These are phyloP conservation scores for Deinandra increscens DNA, from an alignment of 129 eudicot genomes.

Conservation along the genomic window DNA sequence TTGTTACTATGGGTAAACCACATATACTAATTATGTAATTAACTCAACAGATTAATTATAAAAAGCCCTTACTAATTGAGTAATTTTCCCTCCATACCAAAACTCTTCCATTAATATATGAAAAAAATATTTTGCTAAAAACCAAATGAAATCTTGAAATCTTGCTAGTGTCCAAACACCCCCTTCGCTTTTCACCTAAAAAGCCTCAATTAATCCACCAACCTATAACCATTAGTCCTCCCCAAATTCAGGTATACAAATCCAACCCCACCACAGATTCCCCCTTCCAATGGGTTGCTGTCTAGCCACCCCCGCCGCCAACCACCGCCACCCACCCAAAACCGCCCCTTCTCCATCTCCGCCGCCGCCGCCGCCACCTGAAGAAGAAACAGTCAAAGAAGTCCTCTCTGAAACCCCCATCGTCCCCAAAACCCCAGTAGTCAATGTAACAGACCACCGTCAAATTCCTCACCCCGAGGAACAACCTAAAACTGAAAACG, in stretches of 20 bases:
- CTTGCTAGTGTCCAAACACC: slow-evolving; percentile 18
- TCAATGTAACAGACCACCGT: not conserved
- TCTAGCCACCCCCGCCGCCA: slow-evolving; percentile 43
- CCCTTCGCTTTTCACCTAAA: slow-evolving; percentile 15
- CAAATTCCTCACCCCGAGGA: not conserved
- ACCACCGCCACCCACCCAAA: slow-evolving; percentile 25
- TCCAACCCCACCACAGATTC: slow-evolving; percentile 22
- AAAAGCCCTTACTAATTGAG: no score
- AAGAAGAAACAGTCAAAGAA: slow-evolving; percentile 38
- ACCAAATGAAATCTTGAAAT: not conserved
- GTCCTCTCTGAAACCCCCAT: slow-evolving; percentile 42
- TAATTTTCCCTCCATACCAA: no score
- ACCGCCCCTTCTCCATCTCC: not conserved
- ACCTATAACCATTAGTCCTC: slow-evolving; percentile 16
- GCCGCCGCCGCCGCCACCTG: slow-evolving; percentile 19
- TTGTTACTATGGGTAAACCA: no score
- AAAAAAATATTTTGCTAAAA: not conserved
- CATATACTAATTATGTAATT: no score
- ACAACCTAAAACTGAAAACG: not conserved
- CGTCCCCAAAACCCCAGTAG: slow-evolving; percentile 20
- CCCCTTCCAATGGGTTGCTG: slow-evolving; percentile 69
- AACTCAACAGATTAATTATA: no score
- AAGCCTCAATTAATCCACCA: slow-evolving; percentile 26
- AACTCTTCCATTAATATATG: no score
- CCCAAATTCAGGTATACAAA: slow-evolving; percentile 15